phyloP scores from a whole-genome alignment of 73 alveolate species.

The Tetrahymena borealis region DNA sequence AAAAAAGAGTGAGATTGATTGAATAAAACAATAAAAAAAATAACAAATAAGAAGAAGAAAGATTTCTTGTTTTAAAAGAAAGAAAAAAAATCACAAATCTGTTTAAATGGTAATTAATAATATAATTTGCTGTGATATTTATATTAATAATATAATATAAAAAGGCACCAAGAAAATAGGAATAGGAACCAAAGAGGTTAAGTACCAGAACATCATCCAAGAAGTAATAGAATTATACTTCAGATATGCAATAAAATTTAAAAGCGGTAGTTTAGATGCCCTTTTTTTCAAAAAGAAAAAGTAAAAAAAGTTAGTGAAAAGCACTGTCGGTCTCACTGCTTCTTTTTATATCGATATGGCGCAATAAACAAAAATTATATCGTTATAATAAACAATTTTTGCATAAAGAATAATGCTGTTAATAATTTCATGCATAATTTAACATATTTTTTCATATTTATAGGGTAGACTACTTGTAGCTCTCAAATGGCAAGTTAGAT shows the following conservation, averaged over 20 bases:
- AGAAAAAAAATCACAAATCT: not conserved
- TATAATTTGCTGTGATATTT: not conserved
- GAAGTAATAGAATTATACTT: not conserved
- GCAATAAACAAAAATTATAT: not conserved
- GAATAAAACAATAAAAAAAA: not conserved
- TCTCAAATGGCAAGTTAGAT: not conserved
- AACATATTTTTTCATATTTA: not conserved
- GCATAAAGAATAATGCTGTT: not conserved
- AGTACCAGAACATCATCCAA: not conserved
- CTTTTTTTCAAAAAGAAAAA: not conserved
- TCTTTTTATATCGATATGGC: not conserved
- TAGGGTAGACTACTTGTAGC: not conserved
- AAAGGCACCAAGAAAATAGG: constrained; percentile 1
- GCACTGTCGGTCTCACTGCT: not conserved
- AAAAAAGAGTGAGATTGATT: not conserved
- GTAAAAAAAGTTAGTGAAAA: not conserved
- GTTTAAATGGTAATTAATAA: not conserved
- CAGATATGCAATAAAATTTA: not conserved
- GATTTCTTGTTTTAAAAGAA: not conserved
- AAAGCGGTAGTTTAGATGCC: not conserved
- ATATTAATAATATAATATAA: not conserved
- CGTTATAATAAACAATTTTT: not conserved
- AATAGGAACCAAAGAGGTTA: not conserved
- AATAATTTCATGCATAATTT: not conserved
- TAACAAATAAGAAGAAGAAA: not conserved